Base-by-base conservation (phyloP, 306 rosid genomes). In the Cicer yamashitae region DNA sequence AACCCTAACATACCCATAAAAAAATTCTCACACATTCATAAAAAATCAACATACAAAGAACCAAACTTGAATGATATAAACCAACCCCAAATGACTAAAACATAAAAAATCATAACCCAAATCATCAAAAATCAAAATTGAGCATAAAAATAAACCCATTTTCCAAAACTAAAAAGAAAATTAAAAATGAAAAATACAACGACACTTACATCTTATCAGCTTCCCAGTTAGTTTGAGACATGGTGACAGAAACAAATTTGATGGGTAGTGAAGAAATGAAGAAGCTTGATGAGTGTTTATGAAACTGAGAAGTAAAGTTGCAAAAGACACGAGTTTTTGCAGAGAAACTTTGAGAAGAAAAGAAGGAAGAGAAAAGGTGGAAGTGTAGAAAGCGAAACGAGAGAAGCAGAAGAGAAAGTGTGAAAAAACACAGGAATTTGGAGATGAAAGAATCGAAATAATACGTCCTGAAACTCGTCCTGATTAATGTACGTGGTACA, bases 151-250 rank as follows among this genome's bases (percentile, higher is more conserved):
- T 71, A 80, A 79, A 77, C 88, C 89, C 87, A 86, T 72, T 57
- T 62, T 34, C 44, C 57, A 59, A 80, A 77, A 62, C 44, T 60
- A 47, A 39, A 66, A 48, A 81, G 79, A 46, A 25, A 22, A 37
- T 13, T 39, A 46, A 81, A 13, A 15, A 8, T 12, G 1, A 20
- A 18, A 53, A 13, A 45, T 64, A 56, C 6, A 46, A 2, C 10
- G 59, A 22, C 71, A 84, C 98, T 86, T 67, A 90, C 99, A 94
- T 94, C 90, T 94, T 94, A 87, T 94, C 99, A 80, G 99, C 99
- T 84, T 94, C 99, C 99, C 99, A 94, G 92, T 92, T 92, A 81
- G 96, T 94, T 79, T 94, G 99, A 90, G 99, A 90, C 99, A 94
- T 94, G 78, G 10, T 59, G 70, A 77, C 70, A 78, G 51, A 69